phyloP scores from a whole-genome alignment of 2,329 filamentous ascomycete genomes.

The Colletotrichum sp. region DNA sequence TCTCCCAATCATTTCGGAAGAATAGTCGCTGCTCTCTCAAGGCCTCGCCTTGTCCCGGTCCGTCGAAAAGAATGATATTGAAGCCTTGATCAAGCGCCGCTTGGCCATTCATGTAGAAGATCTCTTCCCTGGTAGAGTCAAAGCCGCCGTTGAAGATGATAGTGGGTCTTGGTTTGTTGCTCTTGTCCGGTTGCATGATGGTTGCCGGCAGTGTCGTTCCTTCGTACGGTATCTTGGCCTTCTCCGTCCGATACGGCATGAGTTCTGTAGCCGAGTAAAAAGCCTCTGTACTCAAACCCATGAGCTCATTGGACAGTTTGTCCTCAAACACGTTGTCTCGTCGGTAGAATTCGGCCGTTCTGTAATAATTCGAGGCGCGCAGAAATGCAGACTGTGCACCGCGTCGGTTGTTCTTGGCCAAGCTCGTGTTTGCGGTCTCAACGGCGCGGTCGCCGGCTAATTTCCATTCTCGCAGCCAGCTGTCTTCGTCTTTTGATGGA shows the following conservation, averaged over 20 bases:
- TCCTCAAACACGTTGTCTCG: not conserved
- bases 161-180: rapidly evolving
- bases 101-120: not conserved
- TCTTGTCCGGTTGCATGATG: not conserved
- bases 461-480: not conserved
- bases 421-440: not conserved
- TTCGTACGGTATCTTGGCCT: not conserved
- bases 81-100: not conserved
- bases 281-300: rapidly evolving
- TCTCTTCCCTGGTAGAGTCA: not conserved
- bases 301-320: not conserved
- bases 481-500: not conserved
- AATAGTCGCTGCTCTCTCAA: not conserved
- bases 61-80: not conserved
- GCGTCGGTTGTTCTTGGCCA: not conserved
- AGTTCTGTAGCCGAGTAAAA: not conserved
- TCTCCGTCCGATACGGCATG: not conserved
- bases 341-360: not conserved
- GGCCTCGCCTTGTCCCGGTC: not conserved
- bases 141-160: not conserved
- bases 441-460: not conserved
- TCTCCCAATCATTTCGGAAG: not conserved
- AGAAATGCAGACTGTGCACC: not conserved
- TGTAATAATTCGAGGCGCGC: not conserved
- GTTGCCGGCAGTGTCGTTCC: not conserved